Base-by-base conservation (phyloP, 345 rosid genomes). In the Hevea brasiliensis region DNA sequence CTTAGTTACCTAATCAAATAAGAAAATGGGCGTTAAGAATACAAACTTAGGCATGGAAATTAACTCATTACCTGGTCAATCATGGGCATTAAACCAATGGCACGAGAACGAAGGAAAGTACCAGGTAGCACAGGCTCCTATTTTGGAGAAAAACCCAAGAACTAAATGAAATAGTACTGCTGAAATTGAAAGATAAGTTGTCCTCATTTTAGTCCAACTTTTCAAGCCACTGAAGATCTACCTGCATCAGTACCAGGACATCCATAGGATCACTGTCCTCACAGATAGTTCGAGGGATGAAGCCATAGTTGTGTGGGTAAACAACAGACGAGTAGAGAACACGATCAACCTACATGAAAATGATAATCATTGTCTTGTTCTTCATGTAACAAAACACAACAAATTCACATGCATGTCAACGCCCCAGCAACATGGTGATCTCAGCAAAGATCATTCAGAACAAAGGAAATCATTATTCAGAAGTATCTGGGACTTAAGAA, bases 261-360 rank as follows among this genome's bases (percentile, higher is more conserved):
- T 95, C 98, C 82, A 95, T 91, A 23, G 99, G 99, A 79, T 95
- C 99, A 76, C 93, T 90, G 77, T 95, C 99, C 80, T 95, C 99
- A 74, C 99, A 95, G 51, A 95, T 71, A 64, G 99, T 95, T 64
- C 99, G 86, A 0, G 99, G 99, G 44, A 95, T 95, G 81, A 95
- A 95, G 64, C 99, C 99, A 78, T 95, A 94, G 84, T 94, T 94
- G 87, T 94, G 98, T 0, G 98, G 98, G 86, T 94, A 94, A 80
- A 95, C 99, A 79, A 95, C 96, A 26, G 99, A 95, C 72, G 99
- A 95, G 85, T 92, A 95, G 41, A 95, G 94, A 61, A 95, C 74
- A 62, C 98, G 98, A 68, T 95, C 99, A 72, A 95, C 99, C 99
- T 95, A 72, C 64, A 77, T 57, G 61, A 74, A n/a, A 68, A 9